Conservation (phyloP, 257 asterid genomes). For the Thymus mandschuricus region DNA sequence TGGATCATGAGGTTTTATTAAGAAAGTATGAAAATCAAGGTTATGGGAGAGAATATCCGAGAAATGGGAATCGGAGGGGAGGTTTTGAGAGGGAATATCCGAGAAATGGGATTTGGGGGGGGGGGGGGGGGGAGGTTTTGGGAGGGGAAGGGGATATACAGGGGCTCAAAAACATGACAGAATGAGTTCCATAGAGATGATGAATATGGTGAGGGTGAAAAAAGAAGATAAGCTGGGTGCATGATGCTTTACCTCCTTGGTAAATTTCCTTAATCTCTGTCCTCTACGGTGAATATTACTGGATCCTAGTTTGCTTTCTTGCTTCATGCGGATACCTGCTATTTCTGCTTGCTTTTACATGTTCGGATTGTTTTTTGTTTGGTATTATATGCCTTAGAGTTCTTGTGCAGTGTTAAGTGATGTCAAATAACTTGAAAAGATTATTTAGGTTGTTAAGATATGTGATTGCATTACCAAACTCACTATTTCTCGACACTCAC, state of each 20-base stretch:
- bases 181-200: slow-evolving; percentile 21
- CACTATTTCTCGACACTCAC: too few species aligned
- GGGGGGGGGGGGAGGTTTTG: too few species aligned
- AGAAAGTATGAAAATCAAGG: slow-evolving; percentile 24
- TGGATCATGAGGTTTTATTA: slow-evolving; percentile 18
- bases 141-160: slow-evolving; percentile 22
- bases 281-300: not conserved
- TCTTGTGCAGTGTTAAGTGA: not conserved
- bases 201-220: slow-evolving; percentile 50
- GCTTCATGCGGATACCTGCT: slow-evolving; percentile 4
- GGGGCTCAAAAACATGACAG: slow-evolving; percentile 23
- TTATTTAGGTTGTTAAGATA: not conserved
- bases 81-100: too few species aligned
- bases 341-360: not conserved
- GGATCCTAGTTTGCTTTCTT: not conserved
- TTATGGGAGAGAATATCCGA: too few species aligned
- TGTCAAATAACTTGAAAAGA: not conserved
- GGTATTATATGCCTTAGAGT: not conserved
- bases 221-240: slow-evolving; percentile 41
- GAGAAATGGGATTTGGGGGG: too few species aligned
- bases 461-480: too few species aligned
- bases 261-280: slow-evolving; percentile 23
- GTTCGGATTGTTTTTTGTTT: not conserved
- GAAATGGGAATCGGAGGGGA: too few species aligned
- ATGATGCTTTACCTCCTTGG: slow-evolving; percentile 39